Conservation (phyloP, 495 filamentous ascomycete genomes). For the Thermochaetoides thermophila region DNA sequence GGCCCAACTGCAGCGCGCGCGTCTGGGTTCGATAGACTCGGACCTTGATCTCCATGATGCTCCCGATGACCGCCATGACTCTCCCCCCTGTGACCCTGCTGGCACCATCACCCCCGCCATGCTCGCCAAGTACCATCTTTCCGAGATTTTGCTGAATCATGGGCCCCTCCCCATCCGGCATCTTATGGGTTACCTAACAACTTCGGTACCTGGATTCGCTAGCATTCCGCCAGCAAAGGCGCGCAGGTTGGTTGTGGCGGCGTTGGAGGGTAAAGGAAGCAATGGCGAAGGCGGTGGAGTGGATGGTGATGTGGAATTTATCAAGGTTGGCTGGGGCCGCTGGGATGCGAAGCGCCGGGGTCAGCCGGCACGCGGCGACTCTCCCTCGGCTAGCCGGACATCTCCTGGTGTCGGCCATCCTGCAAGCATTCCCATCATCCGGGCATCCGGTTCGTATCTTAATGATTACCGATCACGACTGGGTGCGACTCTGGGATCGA, state of each 20-base stretch:
- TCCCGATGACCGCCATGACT: slow-evolving; percentile 42
- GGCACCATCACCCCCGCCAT: slow-evolving; percentile 75
- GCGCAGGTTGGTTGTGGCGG: slow-evolving; percentile 70
- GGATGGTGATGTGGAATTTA: slow-evolving; percentile 70
- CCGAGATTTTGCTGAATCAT: slow-evolving; percentile 75
- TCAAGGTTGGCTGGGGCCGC: slow-evolving; percentile 94
- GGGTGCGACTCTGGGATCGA: slow-evolving; percentile 33
- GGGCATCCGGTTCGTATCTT: slow-evolving; percentile 26
- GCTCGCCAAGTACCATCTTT: slow-evolving; percentile 83
- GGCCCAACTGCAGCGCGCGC: slow-evolving; percentile 41
- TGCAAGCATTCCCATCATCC: slow-evolving; percentile 53
- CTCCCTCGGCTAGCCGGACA: slow-evolving; percentile 29
- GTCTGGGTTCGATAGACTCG: slow-evolving; percentile 61
- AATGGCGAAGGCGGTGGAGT: slow-evolving; percentile 49
- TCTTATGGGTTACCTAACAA: slow-evolving; percentile 84
- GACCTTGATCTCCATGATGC: slow-evolving; percentile 75
- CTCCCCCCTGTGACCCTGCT: slow-evolving; percentile 49
- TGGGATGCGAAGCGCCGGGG: slow-evolving; percentile 76
- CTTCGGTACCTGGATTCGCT: slow-evolving; percentile 84
- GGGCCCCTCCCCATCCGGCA: slow-evolving; percentile 89
- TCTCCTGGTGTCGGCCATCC: slow-evolving; percentile 35
- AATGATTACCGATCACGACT: slow-evolving; percentile 30
- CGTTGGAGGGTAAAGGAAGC: slow-evolving; percentile 59
- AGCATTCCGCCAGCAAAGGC: slow-evolving; percentile 85
- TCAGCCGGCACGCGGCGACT: slow-evolving; percentile 43